phyloP scores from a whole-genome alignment of 768 basidiomycete genomes.

The Lanmaoa rubissima region DNA sequence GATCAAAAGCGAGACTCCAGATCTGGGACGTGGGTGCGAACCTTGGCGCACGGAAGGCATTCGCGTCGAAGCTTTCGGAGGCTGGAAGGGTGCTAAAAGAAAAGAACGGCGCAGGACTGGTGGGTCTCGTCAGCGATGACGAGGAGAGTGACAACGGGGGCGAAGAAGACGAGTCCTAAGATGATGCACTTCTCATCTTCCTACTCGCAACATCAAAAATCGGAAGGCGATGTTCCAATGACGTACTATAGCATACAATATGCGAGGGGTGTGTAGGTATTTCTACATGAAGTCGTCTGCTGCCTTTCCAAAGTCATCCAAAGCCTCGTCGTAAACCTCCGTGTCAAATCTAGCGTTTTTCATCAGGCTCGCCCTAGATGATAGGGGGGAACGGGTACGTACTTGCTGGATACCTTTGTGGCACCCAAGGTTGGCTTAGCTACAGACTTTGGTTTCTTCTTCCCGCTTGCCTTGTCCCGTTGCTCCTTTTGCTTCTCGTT shows the following conservation, averaged over 20 bases:
- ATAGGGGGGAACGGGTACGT: conserved; percentile 21
- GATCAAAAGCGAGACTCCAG: conserved; percentile 91
- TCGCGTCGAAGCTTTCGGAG: conserved; percentile 71
- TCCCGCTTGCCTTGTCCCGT: conserved; percentile 80
- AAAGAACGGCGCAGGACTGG: conserved; percentile 61
- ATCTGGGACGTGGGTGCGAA: conserved; percentile 94
- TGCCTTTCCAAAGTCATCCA: conserved; percentile 82
- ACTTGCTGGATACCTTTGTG: conserved; percentile 66
- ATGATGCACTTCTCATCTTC: not conserved
- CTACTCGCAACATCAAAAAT: not conserved
- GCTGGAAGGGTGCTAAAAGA: conserved; percentile 70
- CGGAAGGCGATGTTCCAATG: not conserved
- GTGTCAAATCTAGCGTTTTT: conserved; percentile 64
- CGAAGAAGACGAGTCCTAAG: conserved; percentile 30
- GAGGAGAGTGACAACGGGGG: conserved; percentile 62
- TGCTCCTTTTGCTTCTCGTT: conserved; percentile 96
- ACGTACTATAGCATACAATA: conserved; percentile 15
- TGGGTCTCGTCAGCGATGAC: conserved; percentile 66
- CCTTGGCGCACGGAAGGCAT: conserved; percentile 76
- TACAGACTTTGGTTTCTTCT: conserved; percentile 78
- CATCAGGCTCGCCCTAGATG: conserved; percentile 11
- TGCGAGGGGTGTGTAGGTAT: conserved; percentile 16
- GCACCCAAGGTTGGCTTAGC: conserved; percentile 77
- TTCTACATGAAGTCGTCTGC: conserved; percentile 89
- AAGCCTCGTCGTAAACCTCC: conserved; percentile 76